Percentiles rank a stretch among this genome's conserved stretches.
phyloP scores from a whole-genome alignment of 2,329 filamentous ascomycete genomes.

The Xylaria sp. region DNA sequence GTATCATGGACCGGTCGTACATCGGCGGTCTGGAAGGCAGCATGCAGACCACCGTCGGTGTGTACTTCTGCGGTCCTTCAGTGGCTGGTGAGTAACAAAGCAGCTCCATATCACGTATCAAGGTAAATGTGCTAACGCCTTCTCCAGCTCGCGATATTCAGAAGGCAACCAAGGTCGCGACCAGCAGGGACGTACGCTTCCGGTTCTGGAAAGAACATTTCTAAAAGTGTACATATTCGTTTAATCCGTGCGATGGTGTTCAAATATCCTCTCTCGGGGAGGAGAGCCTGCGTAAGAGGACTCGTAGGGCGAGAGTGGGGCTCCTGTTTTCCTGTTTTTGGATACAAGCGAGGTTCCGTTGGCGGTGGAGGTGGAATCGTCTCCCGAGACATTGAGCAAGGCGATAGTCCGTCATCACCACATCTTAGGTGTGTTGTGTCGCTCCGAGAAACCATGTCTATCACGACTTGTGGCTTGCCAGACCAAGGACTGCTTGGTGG shows the following conservation, averaged over 20 bases:
- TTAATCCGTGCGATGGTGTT: conserved; percentile 11
- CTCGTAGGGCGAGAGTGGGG: conserved; percentile 1
- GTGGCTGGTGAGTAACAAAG: conserved; percentile 54
- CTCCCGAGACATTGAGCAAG: conserved; percentile 1
- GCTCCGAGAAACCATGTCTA: conserved; percentile 9
- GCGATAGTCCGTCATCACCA: conserved; percentile 1
- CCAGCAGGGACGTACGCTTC: conserved; percentile 80
- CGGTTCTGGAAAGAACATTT: conserved; percentile 99
- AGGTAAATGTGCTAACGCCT: conserved; percentile 39
- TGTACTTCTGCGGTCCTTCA: conserved; percentile 96
- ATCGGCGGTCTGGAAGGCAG: conserved; percentile 78
- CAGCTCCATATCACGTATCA: not conserved
- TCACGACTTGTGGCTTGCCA: conserved; percentile 7
- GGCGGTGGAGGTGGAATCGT: not conserved
- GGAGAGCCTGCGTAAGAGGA: conserved; percentile 6
- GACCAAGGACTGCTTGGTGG: conserved; percentile 8
- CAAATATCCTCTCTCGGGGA: conserved; percentile 11
- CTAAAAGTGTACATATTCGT: conserved; percentile 42
- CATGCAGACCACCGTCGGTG: conserved; percentile 83
- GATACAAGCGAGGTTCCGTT: conserved; percentile 4
- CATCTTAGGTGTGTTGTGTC: too few species aligned
- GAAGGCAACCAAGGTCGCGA: conserved; percentile 74
- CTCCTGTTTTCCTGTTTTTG: conserved; percentile 1
- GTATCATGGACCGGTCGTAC: conserved; percentile 83
- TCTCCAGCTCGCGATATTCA: conserved; percentile 77